Conservation (phyloP, 139 green algal genomes). For the Choricystis sp. region DNA sequence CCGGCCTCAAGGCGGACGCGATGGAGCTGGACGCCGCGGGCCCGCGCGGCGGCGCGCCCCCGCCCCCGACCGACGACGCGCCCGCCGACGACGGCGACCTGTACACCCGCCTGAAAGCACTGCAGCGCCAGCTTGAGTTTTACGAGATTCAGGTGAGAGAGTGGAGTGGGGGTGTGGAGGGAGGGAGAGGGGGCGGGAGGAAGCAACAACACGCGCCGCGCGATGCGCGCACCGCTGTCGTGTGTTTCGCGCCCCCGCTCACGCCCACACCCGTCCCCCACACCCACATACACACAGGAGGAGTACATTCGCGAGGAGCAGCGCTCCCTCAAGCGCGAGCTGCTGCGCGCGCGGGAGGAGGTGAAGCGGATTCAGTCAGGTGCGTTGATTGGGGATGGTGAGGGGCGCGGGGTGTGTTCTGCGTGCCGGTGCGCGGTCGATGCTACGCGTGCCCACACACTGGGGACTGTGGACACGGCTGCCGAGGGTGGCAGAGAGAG, state of each 20-base stretch:
- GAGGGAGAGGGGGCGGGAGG: not conserved
- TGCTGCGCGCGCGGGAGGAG: conserved; percentile 93
- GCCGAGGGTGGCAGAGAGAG: too few species aligned
- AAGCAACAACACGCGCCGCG: too few species aligned
- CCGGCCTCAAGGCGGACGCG: not conserved
- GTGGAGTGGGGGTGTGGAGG: not conserved
- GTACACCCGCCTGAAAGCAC: conserved; percentile 76
- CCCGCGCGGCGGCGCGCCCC: too few species aligned
- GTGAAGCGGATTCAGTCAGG: conserved; percentile 90
- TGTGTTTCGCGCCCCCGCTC: too few species aligned
- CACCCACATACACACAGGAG: conserved; percentile 37
- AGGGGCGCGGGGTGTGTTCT: too few species aligned
- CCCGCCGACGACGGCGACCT: conserved; percentile 30
- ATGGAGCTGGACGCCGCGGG: not conserved
- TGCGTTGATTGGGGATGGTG: not conserved
- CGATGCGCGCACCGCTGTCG: too few species aligned
- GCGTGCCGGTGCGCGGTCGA: too few species aligned
- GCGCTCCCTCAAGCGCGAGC: conserved; percentile 92
- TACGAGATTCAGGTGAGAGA: conserved; percentile 79
- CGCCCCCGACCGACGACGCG: conserved; percentile 2
- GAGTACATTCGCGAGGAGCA: conserved; percentile 99
- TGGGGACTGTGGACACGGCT: too few species aligned
- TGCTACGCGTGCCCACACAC: too few species aligned
- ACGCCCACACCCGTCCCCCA: not conserved
- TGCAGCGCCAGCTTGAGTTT: conserved; percentile 93